Evolutionary conservation across 2,329 filamentous ascomycete species (phyloP).

Genomic region (Pezicula neosporulosa): DNA sequence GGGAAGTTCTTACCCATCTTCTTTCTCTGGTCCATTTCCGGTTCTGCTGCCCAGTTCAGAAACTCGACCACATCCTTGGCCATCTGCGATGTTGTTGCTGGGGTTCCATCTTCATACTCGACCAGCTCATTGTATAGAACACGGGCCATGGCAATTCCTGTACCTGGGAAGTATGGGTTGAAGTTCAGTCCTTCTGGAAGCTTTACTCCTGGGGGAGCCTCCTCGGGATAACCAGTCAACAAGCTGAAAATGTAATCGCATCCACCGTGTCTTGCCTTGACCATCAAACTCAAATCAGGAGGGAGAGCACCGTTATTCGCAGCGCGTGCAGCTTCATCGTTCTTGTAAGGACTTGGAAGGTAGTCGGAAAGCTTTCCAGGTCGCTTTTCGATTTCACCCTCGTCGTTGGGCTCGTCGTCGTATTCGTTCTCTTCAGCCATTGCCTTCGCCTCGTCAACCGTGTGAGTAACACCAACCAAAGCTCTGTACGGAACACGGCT

Average conservation of each 20-base stretch:
- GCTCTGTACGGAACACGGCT: conserved; percentile 89
- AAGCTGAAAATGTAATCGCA: conserved; percentile 98
- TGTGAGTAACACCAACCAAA: conserved; percentile 87
- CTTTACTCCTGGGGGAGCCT: conserved; percentile 83
- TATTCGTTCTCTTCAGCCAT: conserved; percentile 98
- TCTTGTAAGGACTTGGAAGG: conserved; percentile 92
- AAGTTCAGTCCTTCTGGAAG: conserved; percentile 94
- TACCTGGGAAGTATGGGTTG: conserved; percentile 99
- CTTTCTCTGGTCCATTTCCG: conserved; percentile 99
- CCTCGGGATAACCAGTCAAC: conserved; percentile 95
- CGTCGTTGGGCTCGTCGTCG: conserved; percentile 94
- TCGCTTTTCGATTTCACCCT: conserved; percentile 97
- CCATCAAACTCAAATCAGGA: conserved; percentile 94
- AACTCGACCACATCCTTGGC: conserved; percentile 99
- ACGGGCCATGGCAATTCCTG: conserved; percentile 98
- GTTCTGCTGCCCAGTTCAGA: conserved; percentile 98
- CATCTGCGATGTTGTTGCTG: conserved; percentile 96
- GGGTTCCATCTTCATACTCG: conserved; percentile 95
- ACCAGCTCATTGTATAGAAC: conserved; percentile 96
- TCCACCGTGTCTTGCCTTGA: conserved; percentile 96
- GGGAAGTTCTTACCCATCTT: conserved; percentile 68
- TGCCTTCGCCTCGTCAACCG: conserved; percentile 95
- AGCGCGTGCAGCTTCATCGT: conserved; percentile 96
- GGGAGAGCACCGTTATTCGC: conserved; percentile 98
- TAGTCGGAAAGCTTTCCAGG: conserved; percentile 98